phyloP scores from a whole-genome alignment of 192 early-diverging fungal species.

The Chytriomyces hyalinus region DNA sequence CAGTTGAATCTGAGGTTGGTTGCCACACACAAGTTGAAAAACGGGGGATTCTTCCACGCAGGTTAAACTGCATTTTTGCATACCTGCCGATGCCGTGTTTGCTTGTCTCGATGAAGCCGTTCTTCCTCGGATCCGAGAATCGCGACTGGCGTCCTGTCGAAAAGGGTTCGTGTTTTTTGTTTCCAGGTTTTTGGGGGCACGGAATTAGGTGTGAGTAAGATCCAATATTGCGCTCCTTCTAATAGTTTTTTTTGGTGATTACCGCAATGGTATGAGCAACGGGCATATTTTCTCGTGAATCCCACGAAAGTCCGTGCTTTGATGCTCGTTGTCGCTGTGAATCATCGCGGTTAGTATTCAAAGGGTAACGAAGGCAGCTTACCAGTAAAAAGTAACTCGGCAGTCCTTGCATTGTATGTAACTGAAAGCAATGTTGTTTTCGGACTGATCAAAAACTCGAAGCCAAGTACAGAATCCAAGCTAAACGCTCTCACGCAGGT shows the following conservation, averaged over 20 bases:
- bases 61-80: background rate
- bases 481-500: constrained; percentile 43
- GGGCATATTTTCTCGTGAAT: constrained; percentile 63
- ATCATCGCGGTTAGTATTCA: background rate
- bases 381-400: constrained; percentile 66
- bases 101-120: constrained; percentile 49
- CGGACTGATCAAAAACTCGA: background rate
- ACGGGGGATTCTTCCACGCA: background rate
- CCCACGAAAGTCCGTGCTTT: constrained; percentile 52
- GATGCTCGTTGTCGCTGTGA: constrained; percentile 59
- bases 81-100: constrained; percentile 49
- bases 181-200: no score
- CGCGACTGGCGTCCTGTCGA: constrained; percentile 51
- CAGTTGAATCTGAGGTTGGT: constrained; percentile 42
- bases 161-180: background rate
- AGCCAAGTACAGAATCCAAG: background rate
- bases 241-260: no score
- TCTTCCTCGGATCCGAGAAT: constrained; percentile 66
- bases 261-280: constrained; percentile 55
- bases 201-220: no score
- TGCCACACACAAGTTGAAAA: background rate
- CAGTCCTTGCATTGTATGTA: constrained; percentile 64
- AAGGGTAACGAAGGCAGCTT: background rate
- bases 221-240: no score
- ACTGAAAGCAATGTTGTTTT: constrained; percentile 14